Evolutionary conservation across 257 asterid genomes (phyloP).

Genomic region (Rhazya stricta): DNA sequence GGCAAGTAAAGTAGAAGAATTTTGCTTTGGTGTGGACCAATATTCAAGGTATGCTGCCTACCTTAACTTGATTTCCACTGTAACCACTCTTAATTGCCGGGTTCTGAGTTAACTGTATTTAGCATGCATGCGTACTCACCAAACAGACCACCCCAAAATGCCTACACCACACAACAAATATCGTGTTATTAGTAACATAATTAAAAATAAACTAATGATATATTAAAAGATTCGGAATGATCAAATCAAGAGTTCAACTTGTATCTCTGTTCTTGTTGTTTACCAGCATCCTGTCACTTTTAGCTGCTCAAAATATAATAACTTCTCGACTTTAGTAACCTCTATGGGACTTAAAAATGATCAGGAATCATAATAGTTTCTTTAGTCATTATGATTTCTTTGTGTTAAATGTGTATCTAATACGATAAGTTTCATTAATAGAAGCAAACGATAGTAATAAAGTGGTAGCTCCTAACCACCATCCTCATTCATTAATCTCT

Average conservation of each 20-base stretch:
- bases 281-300: background rate
- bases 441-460: background rate
- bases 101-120: background rate
- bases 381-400: too few relatives aligned
- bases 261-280: background rate
- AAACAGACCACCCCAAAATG: background rate
- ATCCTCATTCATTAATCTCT: background rate
- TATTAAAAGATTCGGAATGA: too few relatives aligned
- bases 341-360: too few relatives aligned
- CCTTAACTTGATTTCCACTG: background rate
- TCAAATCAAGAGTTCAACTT: too few relatives aligned
- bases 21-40: background rate
- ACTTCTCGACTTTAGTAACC: too few relatives aligned
- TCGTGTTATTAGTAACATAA: too few relatives aligned
- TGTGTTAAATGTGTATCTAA: background rate
- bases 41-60: background rate
- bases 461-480: constrained; percentile 1
- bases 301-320: background rate
- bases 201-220: too few relatives aligned
- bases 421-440: too few relatives aligned
- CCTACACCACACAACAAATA: too few relatives aligned
- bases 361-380: too few relatives aligned
- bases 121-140: background rate
- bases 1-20: background rate
- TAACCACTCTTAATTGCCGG: background rate